Percentiles rank a stretch among this genome's conserved stretches.
phyloP scores from a whole-genome alignment of 345 rosid species.

The Moricandia arvensis region DNA sequence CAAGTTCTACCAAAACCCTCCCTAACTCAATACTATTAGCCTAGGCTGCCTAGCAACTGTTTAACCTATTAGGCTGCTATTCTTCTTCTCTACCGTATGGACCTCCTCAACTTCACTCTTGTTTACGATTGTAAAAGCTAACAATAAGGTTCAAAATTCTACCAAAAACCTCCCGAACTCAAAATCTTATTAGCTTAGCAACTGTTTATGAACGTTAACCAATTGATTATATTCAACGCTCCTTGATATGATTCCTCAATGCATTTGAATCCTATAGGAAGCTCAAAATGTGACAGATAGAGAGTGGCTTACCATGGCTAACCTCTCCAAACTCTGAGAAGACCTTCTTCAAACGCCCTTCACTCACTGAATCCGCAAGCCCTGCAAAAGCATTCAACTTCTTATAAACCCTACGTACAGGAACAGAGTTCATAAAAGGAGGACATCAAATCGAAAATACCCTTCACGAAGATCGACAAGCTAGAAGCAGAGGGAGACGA shows the following conservation, averaged over 20 bases:
- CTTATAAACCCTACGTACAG: not conserved
- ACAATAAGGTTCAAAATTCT: not conserved
- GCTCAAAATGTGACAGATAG: slow-evolving; percentile 2
- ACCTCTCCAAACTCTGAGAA: slow-evolving; percentile 56
- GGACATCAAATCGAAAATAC: not conserved
- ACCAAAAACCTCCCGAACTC: not conserved
- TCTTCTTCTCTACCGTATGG: not conserved
- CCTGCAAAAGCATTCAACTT: slow-evolving; percentile 33
- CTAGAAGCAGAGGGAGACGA: slow-evolving; percentile 19
- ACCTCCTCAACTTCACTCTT: not conserved
- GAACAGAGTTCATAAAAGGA: not conserved
- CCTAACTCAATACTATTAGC: too few relatives aligned
- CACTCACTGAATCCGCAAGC: slow-evolving; percentile 48
- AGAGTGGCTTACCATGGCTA: slow-evolving; percentile 39
- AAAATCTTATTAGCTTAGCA: not conserved
- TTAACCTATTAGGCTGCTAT: too few relatives aligned
- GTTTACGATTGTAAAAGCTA: not conserved
- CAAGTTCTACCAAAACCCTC: too few relatives aligned
- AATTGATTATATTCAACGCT: not conserved
- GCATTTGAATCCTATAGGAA: not conserved
- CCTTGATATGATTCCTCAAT: not conserved
- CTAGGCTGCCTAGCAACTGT: too few relatives aligned
- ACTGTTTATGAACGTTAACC: not conserved
- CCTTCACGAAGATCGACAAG: slow-evolving; percentile 37
- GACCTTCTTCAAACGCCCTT: slow-evolving; percentile 48